Evolutionary conservation across 2,329 filamentous ascomycete species (phyloP).

Genomic region (Arthrobotrys megalospora): DNA sequence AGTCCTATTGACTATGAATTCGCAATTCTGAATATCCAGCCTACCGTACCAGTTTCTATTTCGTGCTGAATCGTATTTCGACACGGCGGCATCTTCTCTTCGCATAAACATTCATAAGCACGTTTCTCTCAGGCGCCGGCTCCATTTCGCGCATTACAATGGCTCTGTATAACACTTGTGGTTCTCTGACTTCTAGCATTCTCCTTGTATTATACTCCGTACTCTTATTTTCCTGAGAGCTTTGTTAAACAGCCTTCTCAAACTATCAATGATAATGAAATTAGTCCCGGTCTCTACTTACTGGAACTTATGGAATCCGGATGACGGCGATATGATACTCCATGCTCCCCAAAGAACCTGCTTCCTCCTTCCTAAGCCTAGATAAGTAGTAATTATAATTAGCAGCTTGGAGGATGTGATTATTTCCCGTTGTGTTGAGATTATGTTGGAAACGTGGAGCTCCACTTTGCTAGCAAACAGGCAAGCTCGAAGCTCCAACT

Average conservation of each 20-base stretch:
- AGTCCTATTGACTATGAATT: neutral
- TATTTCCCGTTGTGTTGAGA: conserved; percentile 39
- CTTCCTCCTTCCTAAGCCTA: neutral
- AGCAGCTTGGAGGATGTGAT: neutral
- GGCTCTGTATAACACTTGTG: conserved; percentile 15
- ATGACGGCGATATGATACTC: neutral
- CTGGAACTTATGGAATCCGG: neutral
- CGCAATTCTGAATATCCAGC: neutral
- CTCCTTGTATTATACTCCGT: conserved; percentile 4
- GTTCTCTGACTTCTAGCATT: conserved; percentile 7
- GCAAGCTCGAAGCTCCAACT: conserved; percentile 58
- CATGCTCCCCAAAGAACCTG: neutral
- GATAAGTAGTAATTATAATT: neutral
- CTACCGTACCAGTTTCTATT: neutral
- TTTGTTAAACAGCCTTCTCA: neutral
- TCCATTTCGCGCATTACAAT: neutral
- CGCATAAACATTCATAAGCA: neutral
- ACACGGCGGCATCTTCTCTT: neutral
- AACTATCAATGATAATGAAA: conserved; percentile 6
- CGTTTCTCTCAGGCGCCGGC: neutral
- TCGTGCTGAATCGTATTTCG: neutral
- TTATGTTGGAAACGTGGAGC: conserved; percentile 48
- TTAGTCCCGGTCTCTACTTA: neutral
- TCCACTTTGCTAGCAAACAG: conserved; percentile 50
- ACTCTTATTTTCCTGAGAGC: neutral